A percentile compares a stretch with the other conserved stretches of the same genome.
Conservation (phyloP, 2,329 filamentous ascomycete species). For the Juglanconis juglandina region DNA sequence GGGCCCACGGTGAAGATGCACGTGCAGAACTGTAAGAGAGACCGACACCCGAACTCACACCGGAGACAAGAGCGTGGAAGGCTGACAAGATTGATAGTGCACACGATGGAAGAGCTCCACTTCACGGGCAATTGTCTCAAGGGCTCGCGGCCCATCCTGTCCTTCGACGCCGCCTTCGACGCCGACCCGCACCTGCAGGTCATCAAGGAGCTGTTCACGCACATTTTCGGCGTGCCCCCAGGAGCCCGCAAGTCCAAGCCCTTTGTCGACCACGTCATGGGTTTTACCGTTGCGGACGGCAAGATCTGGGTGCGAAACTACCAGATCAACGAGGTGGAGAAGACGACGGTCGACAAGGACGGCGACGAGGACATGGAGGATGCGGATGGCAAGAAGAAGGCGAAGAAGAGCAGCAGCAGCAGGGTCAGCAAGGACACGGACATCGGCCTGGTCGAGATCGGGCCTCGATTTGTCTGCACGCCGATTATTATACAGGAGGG, state of each 20-base stretch:
- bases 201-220: conserved; percentile 85
- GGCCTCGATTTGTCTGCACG: conserved; percentile 86
- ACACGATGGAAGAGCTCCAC: conserved; percentile 95
- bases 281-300: conserved; percentile 83
- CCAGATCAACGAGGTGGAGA: conserved; percentile 81
- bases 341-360: conserved; percentile 38
- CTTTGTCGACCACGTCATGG: conserved; percentile 93
- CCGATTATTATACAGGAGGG: conserved; percentile 95
- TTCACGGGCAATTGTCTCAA: conserved; percentile 97
- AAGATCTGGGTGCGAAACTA: conserved; percentile 97
- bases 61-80: neutral
- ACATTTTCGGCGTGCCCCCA: conserved; percentile 89
- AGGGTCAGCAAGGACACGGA: conserved; percentile 61
- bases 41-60: neutral
- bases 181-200: conserved; percentile 73
- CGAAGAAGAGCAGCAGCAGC: conserved; percentile 38
- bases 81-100: conserved; percentile 48
- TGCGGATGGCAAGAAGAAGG: conserved; percentile 26
- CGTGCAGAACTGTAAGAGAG: conserved; percentile 66
- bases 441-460: conserved; percentile 84
- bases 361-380: conserved; percentile 43
- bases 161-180: conserved; percentile 87
- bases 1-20: conserved; percentile 63
- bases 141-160: conserved; percentile 84
- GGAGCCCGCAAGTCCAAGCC: conserved; percentile 87